Evolutionary conservation across 2,329 filamentous ascomycete genomes (phyloP), one percentile per base, ranked within the genome.

Genomic region (Talaromyces marneffei): DNA sequence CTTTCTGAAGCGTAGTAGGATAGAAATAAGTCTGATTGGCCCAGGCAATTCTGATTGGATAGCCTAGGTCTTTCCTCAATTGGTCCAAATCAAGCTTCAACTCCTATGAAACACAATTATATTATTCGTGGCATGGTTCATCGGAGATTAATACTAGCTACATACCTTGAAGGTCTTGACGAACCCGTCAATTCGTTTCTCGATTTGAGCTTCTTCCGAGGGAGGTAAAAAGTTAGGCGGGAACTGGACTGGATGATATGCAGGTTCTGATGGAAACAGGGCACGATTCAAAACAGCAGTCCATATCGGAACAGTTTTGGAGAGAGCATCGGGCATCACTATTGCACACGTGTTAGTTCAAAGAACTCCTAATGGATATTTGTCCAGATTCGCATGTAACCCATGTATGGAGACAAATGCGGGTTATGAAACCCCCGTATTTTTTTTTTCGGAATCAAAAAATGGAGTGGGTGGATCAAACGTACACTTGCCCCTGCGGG

Each of bases 251-350:
- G 74, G 67, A 68, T 87, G 80, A 20, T 73, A 76, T 16, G 72
- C 70, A 18, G 68, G 66, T 2, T 78, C 66, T 20, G 80, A 75
- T 0, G 89, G 88, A 71, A 96, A 96, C 4, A 97, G 78, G 2
- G 86, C 79, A 52, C 83, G 81, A 75, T 97, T 97, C 68, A 97
- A 76, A 18, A 97, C 90, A 64, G 88, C 85, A 74, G 90, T 92
- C 94, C 94, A 99, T 64, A 96, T 90, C 1, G 94, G 93, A 27
- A 97, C 82, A 0, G 94, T 97, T 75, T 96, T 97, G 68, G 89
- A 91, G 18, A 99, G 82, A 16, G 94, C 92, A 77, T 99, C 94
- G 0, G 94, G 93, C 87, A 97, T 96, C 67, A 85, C 87, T 88
- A 31, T 23, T 9, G 65, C 18, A 31, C 50, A 27, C 29, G 55